Conservation (phyloP, 495 filamentous ascomycete species). For the Lasiosphaeriaceae sp. region DNA sequence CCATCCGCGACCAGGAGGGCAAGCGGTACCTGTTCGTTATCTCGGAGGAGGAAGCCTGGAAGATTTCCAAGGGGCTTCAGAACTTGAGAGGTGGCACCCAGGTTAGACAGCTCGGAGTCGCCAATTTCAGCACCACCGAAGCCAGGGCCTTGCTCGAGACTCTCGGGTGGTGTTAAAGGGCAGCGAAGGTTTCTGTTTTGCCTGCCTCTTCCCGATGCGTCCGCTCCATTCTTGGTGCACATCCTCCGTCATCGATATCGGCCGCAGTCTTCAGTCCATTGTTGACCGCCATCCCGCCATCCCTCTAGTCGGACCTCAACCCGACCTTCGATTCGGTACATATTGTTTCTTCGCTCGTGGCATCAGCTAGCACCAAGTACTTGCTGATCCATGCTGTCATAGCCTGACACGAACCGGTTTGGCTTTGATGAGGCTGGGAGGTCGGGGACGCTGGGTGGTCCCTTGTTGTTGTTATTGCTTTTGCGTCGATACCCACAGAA, state of each 20-base stretch:
- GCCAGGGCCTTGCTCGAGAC: conserved; percentile 55
- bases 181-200: not conserved
- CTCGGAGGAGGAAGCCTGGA: conserved; percentile 84
- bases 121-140: conserved; percentile 56
- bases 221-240: not conserved
- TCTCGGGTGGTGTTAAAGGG: conserved; percentile 48
- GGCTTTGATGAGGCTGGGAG: not conserved
- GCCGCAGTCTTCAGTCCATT: too few relatives aligned
- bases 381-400: not conserved
- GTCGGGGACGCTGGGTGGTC: not conserved
- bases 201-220: not conserved
- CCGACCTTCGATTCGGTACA: not conserved
- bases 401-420: not conserved
- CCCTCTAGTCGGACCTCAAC: not conserved
- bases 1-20: conserved; percentile 76
- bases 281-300: not conserved
- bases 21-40: conserved; percentile 81
- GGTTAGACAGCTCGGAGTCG: conserved; percentile 62
- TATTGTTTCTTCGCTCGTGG: not conserved
- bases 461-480: not conserved
- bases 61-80: conserved; percentile 78
- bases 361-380: not conserved
- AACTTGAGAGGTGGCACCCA: conserved; percentile 67
- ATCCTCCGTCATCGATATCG: not conserved
- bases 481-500: not conserved